Conservation (phyloP, 1,284 basidiomycete genomes). For the Pholiota adiposa region DNA sequence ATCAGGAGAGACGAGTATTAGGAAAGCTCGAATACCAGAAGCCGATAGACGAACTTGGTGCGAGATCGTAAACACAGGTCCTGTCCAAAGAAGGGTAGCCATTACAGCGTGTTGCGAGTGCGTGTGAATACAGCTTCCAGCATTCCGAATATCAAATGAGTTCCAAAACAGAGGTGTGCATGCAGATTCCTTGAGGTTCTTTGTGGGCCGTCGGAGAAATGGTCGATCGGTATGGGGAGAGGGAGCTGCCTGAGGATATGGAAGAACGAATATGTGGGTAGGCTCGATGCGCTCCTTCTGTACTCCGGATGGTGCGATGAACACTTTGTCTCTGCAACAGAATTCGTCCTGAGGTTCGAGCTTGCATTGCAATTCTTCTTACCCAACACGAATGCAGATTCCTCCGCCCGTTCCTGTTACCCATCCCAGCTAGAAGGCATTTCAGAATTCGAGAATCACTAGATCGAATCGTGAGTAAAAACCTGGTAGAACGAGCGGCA, state of each 20-base stretch:
- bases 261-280: conserved; percentile 84
- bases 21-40: conserved; percentile 6
- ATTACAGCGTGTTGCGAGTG: conserved; percentile 88
- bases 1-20: not conserved
- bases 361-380: conserved; percentile 24
- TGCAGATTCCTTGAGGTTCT: conserved; percentile 76
- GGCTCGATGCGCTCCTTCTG: conserved; percentile 87
- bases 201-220: conserved; percentile 73
- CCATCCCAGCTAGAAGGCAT: conserved; percentile 52
- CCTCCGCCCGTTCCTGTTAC: conserved; percentile 67
- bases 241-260: conserved; percentile 66
- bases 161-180: conserved; percentile 94
- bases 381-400: conserved; percentile 77
- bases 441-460: not conserved
- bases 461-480: conserved; percentile 16
- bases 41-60: conserved; percentile 59
- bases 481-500: conserved; percentile 66
- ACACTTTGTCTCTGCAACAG: conserved; percentile 68
- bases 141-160: conserved; percentile 77
- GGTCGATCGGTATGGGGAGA: conserved; percentile 69
- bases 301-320: conserved; percentile 86
- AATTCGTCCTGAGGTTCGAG: not conserved
- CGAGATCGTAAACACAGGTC: conserved; percentile 73
- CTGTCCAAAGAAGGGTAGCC: conserved; percentile 78
- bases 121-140: conserved; percentile 86